These are phyloP conservation scores for Candida tallmaniae DNA, from an alignment of 805 yeast species.

Conservation along the genomic window DNA sequence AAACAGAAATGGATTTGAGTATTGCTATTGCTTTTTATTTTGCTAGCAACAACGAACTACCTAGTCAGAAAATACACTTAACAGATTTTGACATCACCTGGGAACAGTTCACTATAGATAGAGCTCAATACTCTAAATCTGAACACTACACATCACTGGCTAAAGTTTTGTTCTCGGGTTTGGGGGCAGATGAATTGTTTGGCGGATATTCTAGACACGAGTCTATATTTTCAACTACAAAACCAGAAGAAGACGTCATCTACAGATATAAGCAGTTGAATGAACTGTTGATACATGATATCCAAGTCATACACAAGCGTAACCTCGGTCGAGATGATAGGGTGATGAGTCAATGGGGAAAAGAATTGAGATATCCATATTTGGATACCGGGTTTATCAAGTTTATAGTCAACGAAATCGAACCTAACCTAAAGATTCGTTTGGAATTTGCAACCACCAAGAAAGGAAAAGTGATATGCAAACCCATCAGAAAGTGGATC, in stretches of 20 bases:
- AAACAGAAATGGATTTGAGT: slow-evolving; percentile 92
- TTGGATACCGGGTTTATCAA: slow-evolving; percentile 59
- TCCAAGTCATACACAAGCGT: slow-evolving; percentile 67
- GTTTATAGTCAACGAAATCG: slow-evolving; percentile 43
- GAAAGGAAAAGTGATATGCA: slow-evolving; percentile 18
- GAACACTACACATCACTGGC: slow-evolving; percentile 45
- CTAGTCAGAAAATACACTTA: slow-evolving; percentile 8
- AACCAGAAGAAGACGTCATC: slow-evolving; percentile 13
- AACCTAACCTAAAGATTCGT: slow-evolving; percentile 42
- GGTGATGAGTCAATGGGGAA: slow-evolving; percentile 81
- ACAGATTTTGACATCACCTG: slow-evolving; percentile 13
- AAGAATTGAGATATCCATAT: slow-evolving; percentile 86
- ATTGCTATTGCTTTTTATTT: slow-evolving; percentile 94
- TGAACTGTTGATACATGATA: slow-evolving; percentile 63
- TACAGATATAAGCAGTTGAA: slow-evolving; percentile 39
- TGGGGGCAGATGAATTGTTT: slow-evolving; percentile 96
- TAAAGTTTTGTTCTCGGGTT: slow-evolving; percentile 78
- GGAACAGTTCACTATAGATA: slow-evolving; percentile 15
- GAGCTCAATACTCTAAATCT: slow-evolving; percentile 2
- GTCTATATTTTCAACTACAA: slow-evolving; percentile 34
- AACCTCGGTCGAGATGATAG: slow-evolving; percentile 92
- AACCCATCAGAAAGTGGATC: slow-evolving; percentile 44
- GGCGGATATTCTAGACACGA: slow-evolving; percentile 94
- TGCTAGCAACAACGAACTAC: slow-evolving; percentile 58
- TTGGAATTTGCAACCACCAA: slow-evolving; percentile 27